Conservation (phyloP, 352 stramenopile species). For the Phytophthora nicotianae region DNA sequence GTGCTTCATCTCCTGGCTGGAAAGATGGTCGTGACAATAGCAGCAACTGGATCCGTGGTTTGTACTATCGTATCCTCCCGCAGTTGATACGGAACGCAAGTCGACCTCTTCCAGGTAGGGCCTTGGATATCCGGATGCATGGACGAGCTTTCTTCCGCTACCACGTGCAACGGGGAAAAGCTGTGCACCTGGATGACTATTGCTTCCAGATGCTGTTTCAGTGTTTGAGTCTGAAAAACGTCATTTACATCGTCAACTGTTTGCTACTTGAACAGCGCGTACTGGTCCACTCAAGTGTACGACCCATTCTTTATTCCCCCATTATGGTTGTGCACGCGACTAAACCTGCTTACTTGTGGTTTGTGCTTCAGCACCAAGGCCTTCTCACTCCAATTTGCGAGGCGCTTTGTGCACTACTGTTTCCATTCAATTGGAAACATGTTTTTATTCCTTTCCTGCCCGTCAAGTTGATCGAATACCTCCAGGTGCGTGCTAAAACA, state of each 20-base stretch:
- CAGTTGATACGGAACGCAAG: constrained; percentile 42
- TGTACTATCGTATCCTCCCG: constrained; percentile 24
- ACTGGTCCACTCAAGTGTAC: constrained; percentile 81
- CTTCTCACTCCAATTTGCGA: constrained; percentile 81
- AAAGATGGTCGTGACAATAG: neutral
- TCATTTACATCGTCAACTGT: constrained; percentile 84
- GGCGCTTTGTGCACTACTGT: constrained; percentile 78
- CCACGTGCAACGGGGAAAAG: constrained; percentile 65
- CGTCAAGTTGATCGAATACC: constrained; percentile 81
- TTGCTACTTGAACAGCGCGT: constrained; percentile 86
- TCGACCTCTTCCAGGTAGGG: constrained; percentile 37
- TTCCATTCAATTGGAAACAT: constrained; percentile 86
- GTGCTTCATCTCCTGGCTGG: constrained; percentile 21
- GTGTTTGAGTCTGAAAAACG: constrained; percentile 78
- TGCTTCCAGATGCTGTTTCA: constrained; percentile 86
- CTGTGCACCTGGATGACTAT: constrained; percentile 70
- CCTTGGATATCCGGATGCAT: constrained; percentile 46
- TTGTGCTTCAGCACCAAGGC: constrained; percentile 52
- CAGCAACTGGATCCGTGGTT: constrained; percentile 9
- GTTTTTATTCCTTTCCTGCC: constrained; percentile 89
- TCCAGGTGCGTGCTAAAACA: constrained; percentile 50
- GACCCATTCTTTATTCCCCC: constrained; percentile 6
- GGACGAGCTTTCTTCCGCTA: constrained; percentile 56
- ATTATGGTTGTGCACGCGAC: neutral
- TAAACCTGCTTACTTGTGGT: constrained; percentile 8